phyloP scores from a whole-genome alignment of 2,329 filamentous ascomycete species.

The Lasiodiplodia sp. region DNA sequence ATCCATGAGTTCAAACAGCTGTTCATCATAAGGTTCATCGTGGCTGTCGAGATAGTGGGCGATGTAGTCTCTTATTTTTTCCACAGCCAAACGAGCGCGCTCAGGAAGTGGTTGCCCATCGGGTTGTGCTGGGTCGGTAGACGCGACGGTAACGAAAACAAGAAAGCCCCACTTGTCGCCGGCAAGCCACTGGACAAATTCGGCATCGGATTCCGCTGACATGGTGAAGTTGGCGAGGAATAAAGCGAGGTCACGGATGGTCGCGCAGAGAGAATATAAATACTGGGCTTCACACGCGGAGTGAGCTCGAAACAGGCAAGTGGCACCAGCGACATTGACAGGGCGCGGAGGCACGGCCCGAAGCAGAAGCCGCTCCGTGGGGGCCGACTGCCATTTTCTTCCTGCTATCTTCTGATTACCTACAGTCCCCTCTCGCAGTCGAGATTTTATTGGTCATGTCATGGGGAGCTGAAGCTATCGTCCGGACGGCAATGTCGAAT shows the following conservation, averaged over 20 bases:
- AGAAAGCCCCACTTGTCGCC: constrained; percentile 7
- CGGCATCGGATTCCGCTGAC: neutral
- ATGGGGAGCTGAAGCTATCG: too few species aligned
- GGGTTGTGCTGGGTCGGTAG: neutral
- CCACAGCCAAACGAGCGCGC: neutral
- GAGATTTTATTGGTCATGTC: too few species aligned
- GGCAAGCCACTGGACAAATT: neutral
- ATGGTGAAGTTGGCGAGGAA: neutral
- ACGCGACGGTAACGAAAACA: constrained; percentile 2
- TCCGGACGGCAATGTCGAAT: too few species aligned
- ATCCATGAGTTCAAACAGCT: neutral
- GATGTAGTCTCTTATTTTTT: neutral
- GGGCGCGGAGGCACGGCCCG: neutral
- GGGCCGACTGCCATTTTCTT: too few species aligned
- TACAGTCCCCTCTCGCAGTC: too few species aligned
- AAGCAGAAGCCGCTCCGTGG: neutral
- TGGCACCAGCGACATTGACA: neutral
- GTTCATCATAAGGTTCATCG: neutral
- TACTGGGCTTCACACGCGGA: neutral
- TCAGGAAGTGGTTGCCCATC: neutral
- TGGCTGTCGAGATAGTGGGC: neutral
- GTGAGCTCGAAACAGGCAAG: neutral
- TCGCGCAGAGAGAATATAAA: neutral
- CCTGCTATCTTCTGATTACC: too few species aligned
- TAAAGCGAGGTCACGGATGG: neutral